Percentiles rank a stretch among this genome's conserved stretches.
These are phyloP conservation scores for Solanum chilense DNA, from an alignment of 257 asterid genomes.

Conservation along the genomic window DNA sequence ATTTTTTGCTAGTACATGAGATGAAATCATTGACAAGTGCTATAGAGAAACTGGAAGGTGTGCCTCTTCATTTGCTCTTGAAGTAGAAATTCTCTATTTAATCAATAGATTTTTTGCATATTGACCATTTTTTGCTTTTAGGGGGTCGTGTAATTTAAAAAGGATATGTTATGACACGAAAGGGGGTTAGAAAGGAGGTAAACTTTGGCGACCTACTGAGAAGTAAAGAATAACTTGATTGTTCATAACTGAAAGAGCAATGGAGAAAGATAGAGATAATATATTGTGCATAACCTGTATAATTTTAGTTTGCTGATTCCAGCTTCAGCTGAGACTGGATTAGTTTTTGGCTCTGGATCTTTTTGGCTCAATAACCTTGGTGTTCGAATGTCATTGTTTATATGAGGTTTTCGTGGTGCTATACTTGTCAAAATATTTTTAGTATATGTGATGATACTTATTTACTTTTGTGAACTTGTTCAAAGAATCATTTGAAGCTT, in stretches of 20 bases:
- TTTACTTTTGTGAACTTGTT: neutral
- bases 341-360: neutral
- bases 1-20: conserved; percentile 28
- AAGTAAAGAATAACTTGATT: neutral
- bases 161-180: neutral
- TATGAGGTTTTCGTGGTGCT: neutral
- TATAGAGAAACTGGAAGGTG: conserved; percentile 68
- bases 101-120: neutral
- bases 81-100: neutral
- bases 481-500: neutral
- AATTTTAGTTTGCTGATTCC: neutral
- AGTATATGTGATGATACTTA: neutral
- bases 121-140: neutral
- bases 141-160: neutral
- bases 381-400: neutral
- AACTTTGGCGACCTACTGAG: neutral
- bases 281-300: neutral
- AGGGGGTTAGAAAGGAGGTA: neutral
- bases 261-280: neutral
- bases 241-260: neutral
- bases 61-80: neutral
- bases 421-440: neutral
- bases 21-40: conserved; percentile 79
- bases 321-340: neutral
- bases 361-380: neutral